Conservation (phyloP, 768 basidiomycete genomes). For the Lyophyllum shimeji region DNA sequence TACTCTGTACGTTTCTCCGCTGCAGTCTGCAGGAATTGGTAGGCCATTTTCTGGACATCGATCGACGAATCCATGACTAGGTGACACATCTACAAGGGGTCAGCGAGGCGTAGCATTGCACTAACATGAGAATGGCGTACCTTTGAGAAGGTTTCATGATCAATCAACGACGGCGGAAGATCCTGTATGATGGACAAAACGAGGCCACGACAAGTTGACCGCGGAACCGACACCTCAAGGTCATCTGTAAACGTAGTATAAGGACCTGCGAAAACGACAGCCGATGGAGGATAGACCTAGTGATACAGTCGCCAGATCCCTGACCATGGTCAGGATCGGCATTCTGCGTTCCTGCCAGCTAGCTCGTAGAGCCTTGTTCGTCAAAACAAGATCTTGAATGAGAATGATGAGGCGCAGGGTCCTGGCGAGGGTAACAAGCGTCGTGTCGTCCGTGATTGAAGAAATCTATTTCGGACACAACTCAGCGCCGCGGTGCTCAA, state of each 20-base stretch:
- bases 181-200: slow-evolving; percentile 69
- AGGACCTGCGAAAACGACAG: neutral
- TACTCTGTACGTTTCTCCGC: slow-evolving; percentile 77
- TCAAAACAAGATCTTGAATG: slow-evolving; percentile 66
- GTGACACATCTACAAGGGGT: slow-evolving; percentile 65
- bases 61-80: slow-evolving; percentile 63
- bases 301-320: slow-evolving; percentile 54
- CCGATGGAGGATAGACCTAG: slow-evolving; percentile 37
- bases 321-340: slow-evolving; percentile 54
- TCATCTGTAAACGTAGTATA: slow-evolving; percentile 20
- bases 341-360: slow-evolving; percentile 63
- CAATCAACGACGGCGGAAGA: slow-evolving; percentile 60
- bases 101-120: neutral
- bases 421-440: slow-evolving; percentile 64
- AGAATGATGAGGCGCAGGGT: slow-evolving; percentile 66
- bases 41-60: slow-evolving; percentile 76
- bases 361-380: slow-evolving; percentile 73
- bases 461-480: slow-evolving; percentile 47
- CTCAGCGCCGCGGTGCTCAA: neutral
- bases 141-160: slow-evolving; percentile 62
- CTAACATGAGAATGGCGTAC: slow-evolving; percentile 31
- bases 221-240: slow-evolving; percentile 47
- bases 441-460: slow-evolving; percentile 54
- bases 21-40: slow-evolving; percentile 67
- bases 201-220: slow-evolving; percentile 65